Percentiles rank a stretch among this genome's conserved stretches.
phyloP scores from a whole-genome alignment of 495 filamentous ascomycete genomes.

The Lentithecium fluviatile region DNA sequence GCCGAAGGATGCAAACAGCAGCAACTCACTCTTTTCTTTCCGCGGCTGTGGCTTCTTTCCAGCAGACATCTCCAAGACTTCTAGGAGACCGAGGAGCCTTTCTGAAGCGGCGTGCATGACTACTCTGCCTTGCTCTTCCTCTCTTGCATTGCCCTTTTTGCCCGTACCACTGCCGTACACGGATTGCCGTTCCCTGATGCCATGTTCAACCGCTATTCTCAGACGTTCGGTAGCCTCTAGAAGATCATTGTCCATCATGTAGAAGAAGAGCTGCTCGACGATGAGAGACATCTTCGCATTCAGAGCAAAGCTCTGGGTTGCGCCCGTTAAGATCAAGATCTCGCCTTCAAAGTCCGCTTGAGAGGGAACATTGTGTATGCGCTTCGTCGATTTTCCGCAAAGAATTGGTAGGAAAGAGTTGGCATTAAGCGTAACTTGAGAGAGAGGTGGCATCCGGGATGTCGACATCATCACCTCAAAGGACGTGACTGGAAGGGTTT shows the following conservation, averaged over 20 bases:
- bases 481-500: conserved; percentile 63
- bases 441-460: conserved; percentile 47
- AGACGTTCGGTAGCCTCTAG: conserved; percentile 50
- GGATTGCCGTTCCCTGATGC: conserved; percentile 61
- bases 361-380: conserved; percentile 46
- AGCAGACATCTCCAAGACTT: conserved; percentile 23
- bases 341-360: conserved; percentile 56
- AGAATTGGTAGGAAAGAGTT: conserved; percentile 63
- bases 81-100: conserved; percentile 27
- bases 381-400: conserved; percentile 54
- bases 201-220: conserved; percentile 55
- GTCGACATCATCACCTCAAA: conserved; percentile 69
- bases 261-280: conserved; percentile 64
- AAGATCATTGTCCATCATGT: conserved; percentile 35
- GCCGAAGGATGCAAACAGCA: not conserved
- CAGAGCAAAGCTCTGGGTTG: conserved; percentile 59
- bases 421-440: conserved; percentile 63
- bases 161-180: conserved; percentile 50
- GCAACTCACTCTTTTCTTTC: not conserved
- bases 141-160: conserved; percentile 33
- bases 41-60: conserved; percentile 11
- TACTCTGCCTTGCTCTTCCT: conserved; percentile 22
- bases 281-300: conserved; percentile 80
- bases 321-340: conserved; percentile 72
- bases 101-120: conserved; percentile 17